A percentile compares a stretch with the other conserved stretches of the same genome.
Conservation (phyloP, 1,139 yeast species). For the Hemisphaericaspora subhashii region DNA sequence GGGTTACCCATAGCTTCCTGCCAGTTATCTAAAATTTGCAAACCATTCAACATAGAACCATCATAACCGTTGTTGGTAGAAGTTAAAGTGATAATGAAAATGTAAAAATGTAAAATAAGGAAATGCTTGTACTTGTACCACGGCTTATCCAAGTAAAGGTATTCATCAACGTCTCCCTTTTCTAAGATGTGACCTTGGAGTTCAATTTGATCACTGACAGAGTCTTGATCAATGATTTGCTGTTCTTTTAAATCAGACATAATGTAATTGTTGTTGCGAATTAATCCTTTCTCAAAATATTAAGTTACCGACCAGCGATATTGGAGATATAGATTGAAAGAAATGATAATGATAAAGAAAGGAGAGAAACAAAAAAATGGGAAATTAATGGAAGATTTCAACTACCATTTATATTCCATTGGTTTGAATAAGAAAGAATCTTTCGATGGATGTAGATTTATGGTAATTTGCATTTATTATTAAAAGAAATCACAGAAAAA, state of each 20-base stretch:
- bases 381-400: constrained; percentile 3
- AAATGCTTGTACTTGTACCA: constrained; percentile 34
- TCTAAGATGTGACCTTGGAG: constrained; percentile 8
- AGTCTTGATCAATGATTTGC: constrained; percentile 7
- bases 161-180: constrained; percentile 9
- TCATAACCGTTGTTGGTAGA: constrained; percentile 54
- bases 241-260: constrained; percentile 10
- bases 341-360: constrained; percentile 2
- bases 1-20: constrained; percentile 37
- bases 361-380: background rate
- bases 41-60: constrained; percentile 52
- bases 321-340: constrained; percentile 4
- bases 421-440: background rate
- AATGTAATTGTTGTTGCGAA: constrained; percentile 1
- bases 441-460: no score
- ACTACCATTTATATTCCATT: constrained; percentile 8
- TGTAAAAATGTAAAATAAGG: constrained; percentile 30
- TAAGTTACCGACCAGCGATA: constrained; percentile 10
- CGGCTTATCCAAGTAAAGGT: constrained; percentile 11
- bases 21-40: constrained; percentile 46
- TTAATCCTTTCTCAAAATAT: constrained; percentile 1
- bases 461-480: background rate
- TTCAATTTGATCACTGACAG: constrained; percentile 11
- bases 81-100: constrained; percentile 42
- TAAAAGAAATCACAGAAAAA: background rate